These are phyloP conservation scores for Plantago elongata DNA, from an alignment of 257 asterid species.

Conservation along the genomic window DNA sequence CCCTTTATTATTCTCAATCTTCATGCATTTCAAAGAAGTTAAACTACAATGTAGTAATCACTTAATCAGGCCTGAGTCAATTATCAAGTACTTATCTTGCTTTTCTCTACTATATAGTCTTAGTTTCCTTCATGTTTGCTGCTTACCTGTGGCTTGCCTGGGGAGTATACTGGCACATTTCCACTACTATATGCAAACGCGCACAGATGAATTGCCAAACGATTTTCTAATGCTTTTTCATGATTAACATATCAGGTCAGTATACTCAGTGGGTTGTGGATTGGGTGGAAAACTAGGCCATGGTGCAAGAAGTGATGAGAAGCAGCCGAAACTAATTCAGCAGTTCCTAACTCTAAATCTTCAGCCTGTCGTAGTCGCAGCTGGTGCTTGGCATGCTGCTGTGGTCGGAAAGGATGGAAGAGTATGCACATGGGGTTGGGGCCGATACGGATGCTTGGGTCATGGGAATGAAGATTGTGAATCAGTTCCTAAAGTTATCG, in stretches of 20 bases:
- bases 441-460: slow-evolving; percentile 96
- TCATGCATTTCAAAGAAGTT: no score
- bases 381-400: slow-evolving; percentile 99
- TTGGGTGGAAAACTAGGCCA: slow-evolving; percentile 99
- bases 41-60: no score
- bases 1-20: no score
- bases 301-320: slow-evolving; percentile 77
- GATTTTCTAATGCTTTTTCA: neutral
- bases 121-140: neutral
- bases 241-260: slow-evolving; percentile 55
- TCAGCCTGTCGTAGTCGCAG: slow-evolving; percentile 87
- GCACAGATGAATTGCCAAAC: neutral
- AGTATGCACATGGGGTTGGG: slow-evolving; percentile 99
- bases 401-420: slow-evolving; percentile 95
- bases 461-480: slow-evolving; percentile 97
- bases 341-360: slow-evolving; percentile 68
- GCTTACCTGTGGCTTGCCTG: neutral
- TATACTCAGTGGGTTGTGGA: slow-evolving; percentile 99
- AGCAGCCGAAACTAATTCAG: slow-evolving; percentile 79
- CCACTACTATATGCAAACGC: neutral
- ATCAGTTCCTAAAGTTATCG: slow-evolving; percentile 84
- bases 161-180: neutral
- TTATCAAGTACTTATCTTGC: neutral
- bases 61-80: neutral
- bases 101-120: neutral